Percentiles rank a stretch among this genome's conserved stretches.
Evolutionary conservation across 2,329 filamentous ascomycete species (phyloP).

Genomic region (Didymella lethalis): DNA sequence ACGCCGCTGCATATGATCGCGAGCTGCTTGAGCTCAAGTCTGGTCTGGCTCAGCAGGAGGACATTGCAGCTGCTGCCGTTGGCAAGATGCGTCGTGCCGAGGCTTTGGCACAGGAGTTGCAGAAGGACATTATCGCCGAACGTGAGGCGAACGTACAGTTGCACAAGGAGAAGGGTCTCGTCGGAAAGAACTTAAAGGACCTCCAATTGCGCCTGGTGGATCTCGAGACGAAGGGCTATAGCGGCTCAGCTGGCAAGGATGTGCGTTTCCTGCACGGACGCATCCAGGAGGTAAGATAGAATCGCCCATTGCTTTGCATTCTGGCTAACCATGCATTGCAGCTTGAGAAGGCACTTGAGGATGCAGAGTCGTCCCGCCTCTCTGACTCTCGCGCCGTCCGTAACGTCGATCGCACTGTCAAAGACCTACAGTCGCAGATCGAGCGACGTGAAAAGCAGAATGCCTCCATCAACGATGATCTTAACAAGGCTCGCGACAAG

Average conservation of each 20-base stretch:
- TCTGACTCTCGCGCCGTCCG: slow-evolving; percentile 87
- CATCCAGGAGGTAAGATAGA: slow-evolving; percentile 82
- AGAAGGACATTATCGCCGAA: slow-evolving; percentile 89
- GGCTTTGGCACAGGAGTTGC: slow-evolving; percentile 83
- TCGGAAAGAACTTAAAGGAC: slow-evolving; percentile 92
- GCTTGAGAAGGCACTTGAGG: slow-evolving; percentile 87
- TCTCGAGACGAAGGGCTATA: slow-evolving; percentile 93
- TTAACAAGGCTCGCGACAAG: slow-evolving; percentile 86
- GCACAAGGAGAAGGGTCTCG: slow-evolving; percentile 85
- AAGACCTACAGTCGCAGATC: slow-evolving; percentile 90
- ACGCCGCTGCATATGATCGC: slow-evolving; percentile 86
- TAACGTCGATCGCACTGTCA: slow-evolving; percentile 91
- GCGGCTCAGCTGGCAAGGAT: slow-evolving; percentile 87
- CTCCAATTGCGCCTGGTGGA: slow-evolving; percentile 89
- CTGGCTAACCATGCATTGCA: slow-evolving; percentile 51
- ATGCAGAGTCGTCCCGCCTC: slow-evolving; percentile 78
- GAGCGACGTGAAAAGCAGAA: slow-evolving; percentile 93
- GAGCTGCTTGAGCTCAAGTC: slow-evolving; percentile 91
- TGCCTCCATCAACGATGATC: slow-evolving; percentile 79
- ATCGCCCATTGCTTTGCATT: neutral
- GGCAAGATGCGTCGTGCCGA: slow-evolving; percentile 98
- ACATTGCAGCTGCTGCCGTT: slow-evolving; percentile 87
- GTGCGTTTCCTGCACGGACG: slow-evolving; percentile 93
- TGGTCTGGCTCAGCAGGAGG: slow-evolving; percentile 88
- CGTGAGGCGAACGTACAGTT: slow-evolving; percentile 81